Base-by-base conservation (phyloP, 805 yeast genomes). In the Wickerhamomyces tratensis region DNA sequence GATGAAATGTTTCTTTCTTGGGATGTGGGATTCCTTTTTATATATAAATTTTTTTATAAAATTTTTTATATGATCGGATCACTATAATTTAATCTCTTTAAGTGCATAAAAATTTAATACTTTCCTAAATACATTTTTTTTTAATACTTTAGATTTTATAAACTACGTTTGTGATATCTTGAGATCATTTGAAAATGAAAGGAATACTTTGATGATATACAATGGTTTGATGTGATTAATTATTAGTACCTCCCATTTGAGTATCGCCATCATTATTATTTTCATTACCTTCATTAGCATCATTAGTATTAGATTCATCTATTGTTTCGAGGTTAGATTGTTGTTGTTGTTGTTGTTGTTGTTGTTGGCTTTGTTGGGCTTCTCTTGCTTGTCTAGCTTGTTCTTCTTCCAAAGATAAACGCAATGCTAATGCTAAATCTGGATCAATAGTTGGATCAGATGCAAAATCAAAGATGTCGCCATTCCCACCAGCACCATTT, bases 341-440 rank as follows among this genome's bases (percentile, higher is more conserved):
- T 36, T 25, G 31, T 25, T n/a, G n/a, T n/a, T n/a, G n/a, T n/a
- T 37, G 42, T 25, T 46, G 45, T 39, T 42, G 45, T 37, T 40
- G 48, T 39, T 48, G 42, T 39, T 45, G 46, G 42, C 53, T 55
- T 37, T 54, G 49, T 40, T 58, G 62, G 31, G 76, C 71, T 51
- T 78, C 80, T 58, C 89, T 75, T 50, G 86, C 95, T 58, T 87
- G 96, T 67, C 98, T 79, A 41, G 86, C 82, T 54, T 82, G 85
- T 60, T 91, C 98, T 58, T 93, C 98, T 58, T 93, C 98, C 56
- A 93, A 71, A 1, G 98, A 91, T 62, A 93, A 71, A 59, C 98
- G 79, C 56, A 93, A 75, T 1, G 98, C 98, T 71, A 93, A 72
- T 0, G 98, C 98, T 58, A 93, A 76, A 64, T 93, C 98, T 31